Percentiles rank a stretch among this genome's conserved stretches.
Evolutionary conservation across 2,329 filamentous ascomycete genomes (phyloP).

Genomic region (Elsinoe perseae): DNA sequence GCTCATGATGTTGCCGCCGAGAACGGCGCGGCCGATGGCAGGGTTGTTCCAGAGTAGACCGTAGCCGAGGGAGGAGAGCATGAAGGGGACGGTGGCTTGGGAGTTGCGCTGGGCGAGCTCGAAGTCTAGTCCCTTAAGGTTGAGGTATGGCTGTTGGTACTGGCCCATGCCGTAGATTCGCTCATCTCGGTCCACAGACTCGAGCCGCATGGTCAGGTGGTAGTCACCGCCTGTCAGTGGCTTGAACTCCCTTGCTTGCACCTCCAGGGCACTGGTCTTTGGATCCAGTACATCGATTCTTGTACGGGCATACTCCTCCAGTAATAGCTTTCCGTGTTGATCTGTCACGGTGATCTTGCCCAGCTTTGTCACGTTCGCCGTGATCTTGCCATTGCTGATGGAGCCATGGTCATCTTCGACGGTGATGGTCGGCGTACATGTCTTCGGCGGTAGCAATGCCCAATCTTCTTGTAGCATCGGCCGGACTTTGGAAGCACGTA

Average conservation of each 20-base stretch:
- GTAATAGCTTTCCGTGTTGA: constrained; percentile 35
- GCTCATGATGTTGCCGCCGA: constrained; percentile 54
- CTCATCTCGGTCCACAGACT: constrained; percentile 47
- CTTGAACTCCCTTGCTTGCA: constrained; percentile 53
- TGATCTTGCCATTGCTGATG: constrained; percentile 44
- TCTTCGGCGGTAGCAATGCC: constrained; percentile 30
- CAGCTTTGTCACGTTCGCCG: constrained; percentile 38
- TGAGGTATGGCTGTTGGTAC: constrained; percentile 57
- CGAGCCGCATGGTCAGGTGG: constrained; percentile 52
- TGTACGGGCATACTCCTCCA: constrained; percentile 49
- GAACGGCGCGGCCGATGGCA: constrained; percentile 51
- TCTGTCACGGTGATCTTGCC: constrained; percentile 47
- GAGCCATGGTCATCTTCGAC: constrained; percentile 30
- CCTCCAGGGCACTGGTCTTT: constrained; percentile 50
- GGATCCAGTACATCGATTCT: constrained; percentile 47
- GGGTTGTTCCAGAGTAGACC: constrained; percentile 62
- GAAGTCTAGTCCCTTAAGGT: constrained; percentile 55
- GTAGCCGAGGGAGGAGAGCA: constrained; percentile 53
- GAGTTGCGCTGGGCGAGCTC: constrained; percentile 61
- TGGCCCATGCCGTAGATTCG: constrained; percentile 63
- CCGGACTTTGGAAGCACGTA: constrained; percentile 39
- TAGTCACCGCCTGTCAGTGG: constrained; percentile 47
- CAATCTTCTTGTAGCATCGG: constrained; percentile 35
- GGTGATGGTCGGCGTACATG: constrained; percentile 13
- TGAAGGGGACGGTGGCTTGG: constrained; percentile 58